phyloP scores from a whole-genome alignment of 2,329 filamentous ascomycete species.

The Calonectria crousiana region DNA sequence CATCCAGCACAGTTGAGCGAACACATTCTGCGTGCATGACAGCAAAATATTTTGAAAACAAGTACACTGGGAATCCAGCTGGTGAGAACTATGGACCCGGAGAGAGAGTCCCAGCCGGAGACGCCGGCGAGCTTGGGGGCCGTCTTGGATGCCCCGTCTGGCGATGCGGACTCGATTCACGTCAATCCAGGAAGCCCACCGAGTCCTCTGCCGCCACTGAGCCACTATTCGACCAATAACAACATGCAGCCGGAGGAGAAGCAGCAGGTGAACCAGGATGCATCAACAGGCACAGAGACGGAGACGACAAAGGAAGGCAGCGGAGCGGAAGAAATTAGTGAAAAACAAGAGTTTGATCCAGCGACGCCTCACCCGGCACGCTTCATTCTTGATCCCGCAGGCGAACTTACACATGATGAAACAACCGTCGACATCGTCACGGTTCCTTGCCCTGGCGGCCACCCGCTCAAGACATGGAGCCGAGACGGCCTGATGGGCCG shows the following conservation, averaged over 20 bases:
- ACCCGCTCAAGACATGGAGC: slow-evolving; percentile 66
- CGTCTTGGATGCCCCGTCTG: slow-evolving; percentile 22
- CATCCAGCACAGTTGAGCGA: background rate
- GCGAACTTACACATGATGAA: slow-evolving; percentile 59
- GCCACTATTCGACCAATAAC: slow-evolving; percentile 30
- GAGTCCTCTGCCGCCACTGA: slow-evolving; percentile 35
- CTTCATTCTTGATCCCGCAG: slow-evolving; percentile 52
- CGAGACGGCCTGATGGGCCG: slow-evolving; percentile 61
- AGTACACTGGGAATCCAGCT: background rate
- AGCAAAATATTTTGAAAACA: background rate
- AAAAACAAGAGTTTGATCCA: slow-evolving; percentile 9
- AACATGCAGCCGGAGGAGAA: background rate
- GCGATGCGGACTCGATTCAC: slow-evolving; percentile 43
- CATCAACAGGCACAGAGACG: background rate
- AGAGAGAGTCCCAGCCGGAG: slow-evolving; percentile 15
- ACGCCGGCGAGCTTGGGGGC: slow-evolving; percentile 13
- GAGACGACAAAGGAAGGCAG: background rate
- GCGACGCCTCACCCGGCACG: slow-evolving; percentile 30
- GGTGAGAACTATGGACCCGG: slow-evolving; percentile 33
- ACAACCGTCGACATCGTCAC: slow-evolving; percentile 67
- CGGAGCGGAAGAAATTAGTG: background rate
- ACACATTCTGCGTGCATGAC: background rate
- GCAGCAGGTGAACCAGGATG: slow-evolving; percentile 8
- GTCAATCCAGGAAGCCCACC: slow-evolving; percentile 45
- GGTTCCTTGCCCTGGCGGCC: slow-evolving; percentile 66